Evolutionary conservation across 2,329 filamentous ascomycete genomes (phyloP).

Genomic region (Torrubiellomyces zombiae): DNA sequence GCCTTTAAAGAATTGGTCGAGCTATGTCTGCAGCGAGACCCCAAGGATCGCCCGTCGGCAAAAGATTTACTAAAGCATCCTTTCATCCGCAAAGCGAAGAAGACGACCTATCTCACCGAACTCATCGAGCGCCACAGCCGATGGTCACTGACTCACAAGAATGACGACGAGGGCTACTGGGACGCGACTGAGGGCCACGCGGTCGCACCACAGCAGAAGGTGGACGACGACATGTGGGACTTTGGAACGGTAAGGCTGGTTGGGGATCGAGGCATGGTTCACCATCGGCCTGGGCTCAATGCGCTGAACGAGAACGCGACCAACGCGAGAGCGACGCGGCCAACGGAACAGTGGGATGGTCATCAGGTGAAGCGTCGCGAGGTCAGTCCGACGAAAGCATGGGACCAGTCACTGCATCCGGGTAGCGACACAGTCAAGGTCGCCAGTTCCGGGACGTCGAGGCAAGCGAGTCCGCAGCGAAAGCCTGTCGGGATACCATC

Average conservation of each 20-base stretch:
- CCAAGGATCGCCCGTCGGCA: constrained; percentile 72
- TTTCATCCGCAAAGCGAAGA: constrained; percentile 82
- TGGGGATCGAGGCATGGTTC: constrained; percentile 43
- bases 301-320: constrained; percentile 67
- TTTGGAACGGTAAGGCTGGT: constrained; percentile 87
- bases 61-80: constrained; percentile 77
- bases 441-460: constrained; percentile 27
- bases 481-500: constrained; percentile 27
- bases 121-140: constrained; percentile 80
- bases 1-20: constrained; percentile 75
- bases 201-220: constrained; percentile 34
- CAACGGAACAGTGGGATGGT: constrained; percentile 30
- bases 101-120: constrained; percentile 91
- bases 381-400: constrained; percentile 33
- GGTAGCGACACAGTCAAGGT: constrained; percentile 43
- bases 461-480: constrained; percentile 43
- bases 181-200: constrained; percentile 40
- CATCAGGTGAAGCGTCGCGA: constrained; percentile 35
- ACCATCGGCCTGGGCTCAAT: constrained; percentile 41
- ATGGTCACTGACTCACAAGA: constrained; percentile 70
- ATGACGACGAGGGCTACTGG: constrained; percentile 43
- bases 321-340: constrained; percentile 50
- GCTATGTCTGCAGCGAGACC: constrained; percentile 74
- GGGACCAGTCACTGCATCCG: constrained; percentile 25
- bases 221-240: constrained; percentile 87